Evolutionary conservation across 164 flowering plant species (phyloP).

Genomic region (Tetrastigma voinierianum): DNA sequence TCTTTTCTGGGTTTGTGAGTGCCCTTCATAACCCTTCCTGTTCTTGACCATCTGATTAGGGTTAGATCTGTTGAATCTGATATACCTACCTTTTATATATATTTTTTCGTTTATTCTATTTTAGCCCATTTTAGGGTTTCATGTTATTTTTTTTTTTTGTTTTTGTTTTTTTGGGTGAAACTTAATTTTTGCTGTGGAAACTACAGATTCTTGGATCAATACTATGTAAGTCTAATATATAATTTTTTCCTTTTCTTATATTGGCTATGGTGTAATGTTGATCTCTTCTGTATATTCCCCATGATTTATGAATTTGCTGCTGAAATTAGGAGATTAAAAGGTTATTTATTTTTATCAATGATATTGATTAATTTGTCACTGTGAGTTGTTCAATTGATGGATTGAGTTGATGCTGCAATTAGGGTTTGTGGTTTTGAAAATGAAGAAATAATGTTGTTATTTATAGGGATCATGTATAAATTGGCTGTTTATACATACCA

Average conservation of each 20-base stretch:
- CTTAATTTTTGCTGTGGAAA: not conserved
- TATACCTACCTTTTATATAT: not conserved
- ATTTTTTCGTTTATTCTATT: not conserved
- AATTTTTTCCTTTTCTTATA: not conserved
- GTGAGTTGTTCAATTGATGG: not conserved
- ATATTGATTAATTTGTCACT: not conserved
- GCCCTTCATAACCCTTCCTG: not conserved
- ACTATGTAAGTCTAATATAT: slow-evolving; percentile 13
- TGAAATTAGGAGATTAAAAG: not conserved
- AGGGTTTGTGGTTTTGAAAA: not conserved
- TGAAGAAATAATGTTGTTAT: too few species aligned
- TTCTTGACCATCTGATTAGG: slow-evolving; percentile 9
- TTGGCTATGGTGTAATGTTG: not conserved
- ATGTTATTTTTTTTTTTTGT: not conserved
- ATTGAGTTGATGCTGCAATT: not conserved
- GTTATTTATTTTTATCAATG: not conserved
- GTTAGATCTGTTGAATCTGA: slow-evolving; percentile 28
- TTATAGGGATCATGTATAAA: too few species aligned
- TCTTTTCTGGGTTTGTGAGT: slow-evolving; percentile 20
- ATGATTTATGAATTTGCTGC: not conserved
- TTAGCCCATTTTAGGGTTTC: not conserved
- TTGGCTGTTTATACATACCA: too few species aligned
- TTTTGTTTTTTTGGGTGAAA: not conserved
- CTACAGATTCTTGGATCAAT: slow-evolving; percentile 23
- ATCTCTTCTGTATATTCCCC: not conserved